A percentile compares a stretch with the other conserved stretches of the same genome.
These are phyloP conservation scores for Fraxinus quadrangulata DNA, from an alignment of 257 asterid genomes.

Conservation along the genomic window DNA sequence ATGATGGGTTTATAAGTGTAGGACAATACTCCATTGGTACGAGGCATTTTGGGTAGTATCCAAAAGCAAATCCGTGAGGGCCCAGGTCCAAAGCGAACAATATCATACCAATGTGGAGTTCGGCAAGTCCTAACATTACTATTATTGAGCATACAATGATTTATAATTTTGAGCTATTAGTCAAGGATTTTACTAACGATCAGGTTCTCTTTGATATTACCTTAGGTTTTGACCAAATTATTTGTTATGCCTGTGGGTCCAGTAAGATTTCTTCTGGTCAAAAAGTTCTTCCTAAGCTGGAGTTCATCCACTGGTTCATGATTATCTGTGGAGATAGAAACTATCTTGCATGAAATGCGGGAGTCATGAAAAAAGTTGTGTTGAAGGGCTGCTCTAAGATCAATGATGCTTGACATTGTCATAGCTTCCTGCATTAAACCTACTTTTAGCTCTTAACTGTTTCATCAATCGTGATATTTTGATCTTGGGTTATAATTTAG, in stretches of 20 bases:
- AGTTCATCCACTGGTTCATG: neutral
- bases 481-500: neutral
- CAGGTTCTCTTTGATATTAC: neutral
- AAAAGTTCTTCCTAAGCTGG: slow-evolving; percentile 9
- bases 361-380: neutral
- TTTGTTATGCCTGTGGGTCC: neutral
- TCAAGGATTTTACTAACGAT: slow-evolving; percentile 1
- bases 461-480: slow-evolving; percentile 7
- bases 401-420: neutral
- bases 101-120: too few species aligned
- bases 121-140: too few species aligned
- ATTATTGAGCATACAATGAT: neutral
- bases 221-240: neutral
- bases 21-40: too few species aligned
- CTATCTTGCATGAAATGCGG: neutral
- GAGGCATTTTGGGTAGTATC: too few species aligned
- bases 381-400: neutral
- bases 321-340: neutral
- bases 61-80: too few species aligned
- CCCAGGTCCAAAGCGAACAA: too few species aligned
- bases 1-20: too few species aligned
- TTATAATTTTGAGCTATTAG: neutral
- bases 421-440: slow-evolving; percentile 1
- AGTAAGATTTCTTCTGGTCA: neutral
- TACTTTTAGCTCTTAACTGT: slow-evolving; percentile 10